Conservation (phyloP, 257 asterid species). For the Knoxia roxburghii region DNA sequence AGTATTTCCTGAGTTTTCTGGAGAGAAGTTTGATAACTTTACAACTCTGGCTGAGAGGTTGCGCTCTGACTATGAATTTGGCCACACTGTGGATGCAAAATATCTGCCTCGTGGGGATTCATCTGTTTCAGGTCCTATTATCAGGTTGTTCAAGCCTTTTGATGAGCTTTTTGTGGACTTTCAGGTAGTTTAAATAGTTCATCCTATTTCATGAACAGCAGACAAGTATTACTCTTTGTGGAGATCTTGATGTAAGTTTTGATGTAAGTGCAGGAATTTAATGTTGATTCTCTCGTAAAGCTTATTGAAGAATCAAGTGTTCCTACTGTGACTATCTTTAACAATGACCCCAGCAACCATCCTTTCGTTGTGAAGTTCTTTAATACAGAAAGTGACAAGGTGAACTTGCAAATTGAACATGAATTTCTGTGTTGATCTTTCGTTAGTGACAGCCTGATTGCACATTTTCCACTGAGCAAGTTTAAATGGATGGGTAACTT, state of each 20-base stretch:
- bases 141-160: slow-evolving; percentile 87
- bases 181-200: slow-evolving; percentile 39
- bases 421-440: not conserved
- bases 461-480: not conserved
- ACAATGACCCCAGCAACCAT: slow-evolving; percentile 77
- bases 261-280: slow-evolving; percentile 62
- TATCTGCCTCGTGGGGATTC: slow-evolving; percentile 82
- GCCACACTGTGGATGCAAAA: slow-evolving; percentile 64
- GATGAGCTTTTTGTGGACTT: slow-evolving; percentile 83
- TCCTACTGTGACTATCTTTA: slow-evolving; percentile 71
- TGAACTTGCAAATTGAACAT: slow-evolving; percentile 14
- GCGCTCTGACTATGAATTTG: slow-evolving; percentile 80
- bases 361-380: slow-evolving; percentile 74
- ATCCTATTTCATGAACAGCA: not conserved
- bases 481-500: not conserved
- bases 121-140: slow-evolving; percentile 65
- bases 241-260: not conserved
- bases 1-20: slow-evolving; percentile 78
- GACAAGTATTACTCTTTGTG: not conserved
- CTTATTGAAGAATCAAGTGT: slow-evolving; percentile 66
- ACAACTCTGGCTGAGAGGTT: slow-evolving; percentile 73
- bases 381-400: slow-evolving; percentile 60
- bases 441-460: not conserved
- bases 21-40: slow-evolving; percentile 81
- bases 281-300: slow-evolving; percentile 70